Percentiles rank a stretch among this genome's conserved stretches.
Conservation (phyloP, 2,329 filamentous ascomycete species). For the Gremmenia infestans region DNA sequence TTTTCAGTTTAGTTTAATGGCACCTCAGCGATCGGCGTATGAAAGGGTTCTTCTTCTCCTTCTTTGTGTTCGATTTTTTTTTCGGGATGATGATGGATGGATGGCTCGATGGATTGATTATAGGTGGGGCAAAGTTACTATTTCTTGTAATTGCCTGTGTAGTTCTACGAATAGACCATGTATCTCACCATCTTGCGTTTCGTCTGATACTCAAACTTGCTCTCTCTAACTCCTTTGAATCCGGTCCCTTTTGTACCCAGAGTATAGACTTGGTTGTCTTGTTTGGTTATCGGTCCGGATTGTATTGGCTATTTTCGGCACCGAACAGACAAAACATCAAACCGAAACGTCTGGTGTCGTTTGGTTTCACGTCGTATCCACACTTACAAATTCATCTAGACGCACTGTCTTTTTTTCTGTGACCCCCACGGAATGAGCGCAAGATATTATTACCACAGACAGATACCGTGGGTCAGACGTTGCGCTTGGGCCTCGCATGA, state of each 20-base stretch:
- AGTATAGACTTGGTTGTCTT: too few relatives aligned
- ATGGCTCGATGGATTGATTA: neutral
- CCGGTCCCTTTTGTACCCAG: neutral
- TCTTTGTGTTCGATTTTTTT: slow-evolving; percentile 8
- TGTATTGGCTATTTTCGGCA: too few relatives aligned
- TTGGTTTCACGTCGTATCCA: neutral
- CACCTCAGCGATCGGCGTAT: slow-evolving; percentile 24
- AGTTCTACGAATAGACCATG: slow-evolving; percentile 28
- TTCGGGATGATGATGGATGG: slow-evolving; percentile 9
- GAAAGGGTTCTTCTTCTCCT: slow-evolving; percentile 6
- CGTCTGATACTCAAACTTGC: neutral
- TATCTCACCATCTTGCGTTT: slow-evolving; percentile 3
- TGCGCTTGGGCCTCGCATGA: neutral
- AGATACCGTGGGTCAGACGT: too few relatives aligned
- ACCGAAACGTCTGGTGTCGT: neutral
- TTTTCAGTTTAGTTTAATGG: slow-evolving; percentile 6
- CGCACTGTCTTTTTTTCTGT: too few relatives aligned
- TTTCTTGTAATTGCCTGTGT: slow-evolving; percentile 28
- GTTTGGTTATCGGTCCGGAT: too few relatives aligned
- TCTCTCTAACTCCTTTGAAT: too few relatives aligned
- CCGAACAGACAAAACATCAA: too few relatives aligned
- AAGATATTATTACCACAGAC: too few relatives aligned
- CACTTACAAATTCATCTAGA: neutral
- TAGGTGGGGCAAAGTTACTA: slow-evolving; percentile 9
- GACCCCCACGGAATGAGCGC: too few relatives aligned